Evolutionary conservation across 1,139 yeast genomes (phyloP).

Genomic region (Pichia sp.): DNA sequence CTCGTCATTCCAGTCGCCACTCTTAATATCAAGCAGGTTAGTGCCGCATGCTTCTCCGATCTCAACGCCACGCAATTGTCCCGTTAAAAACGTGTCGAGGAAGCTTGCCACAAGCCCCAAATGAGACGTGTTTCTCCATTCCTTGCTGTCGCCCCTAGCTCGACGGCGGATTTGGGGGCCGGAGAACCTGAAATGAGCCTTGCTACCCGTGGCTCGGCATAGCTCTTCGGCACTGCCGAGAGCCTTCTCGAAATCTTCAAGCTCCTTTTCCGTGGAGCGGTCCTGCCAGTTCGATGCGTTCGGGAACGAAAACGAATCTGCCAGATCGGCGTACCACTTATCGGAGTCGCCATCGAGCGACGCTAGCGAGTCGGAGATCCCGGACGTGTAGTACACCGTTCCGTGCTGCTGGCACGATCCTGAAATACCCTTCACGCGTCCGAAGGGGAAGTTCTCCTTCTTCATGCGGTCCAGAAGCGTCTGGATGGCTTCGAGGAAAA

Average conservation of each 20-base stretch:
- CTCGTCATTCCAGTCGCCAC: constrained; percentile 49
- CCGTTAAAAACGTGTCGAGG: constrained; percentile 66
- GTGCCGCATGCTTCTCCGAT: constrained; percentile 90
- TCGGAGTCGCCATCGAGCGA: constrained; percentile 42
- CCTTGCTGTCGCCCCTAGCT: constrained; percentile 47
- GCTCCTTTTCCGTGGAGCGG: constrained; percentile 74
- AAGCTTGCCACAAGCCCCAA: constrained; percentile 79
- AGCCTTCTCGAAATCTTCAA: constrained; percentile 54
- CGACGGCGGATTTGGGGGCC: constrained; percentile 84
- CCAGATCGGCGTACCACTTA: constrained; percentile 29
- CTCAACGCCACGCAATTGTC: constrained; percentile 61
- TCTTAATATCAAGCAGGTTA: constrained; percentile 70
- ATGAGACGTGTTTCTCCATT: constrained; percentile 46
- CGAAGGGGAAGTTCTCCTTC: constrained; percentile 51
- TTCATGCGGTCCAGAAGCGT: constrained; percentile 54
- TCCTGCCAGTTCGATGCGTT: constrained; percentile 94
- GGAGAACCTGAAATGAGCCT: constrained; percentile 86
- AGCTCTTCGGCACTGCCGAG: constrained; percentile 62
- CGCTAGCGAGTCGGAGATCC: constrained; percentile 41
- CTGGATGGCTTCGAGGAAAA: constrained; percentile 89
- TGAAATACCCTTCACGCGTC: constrained; percentile 60
- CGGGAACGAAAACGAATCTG: constrained; percentile 54
- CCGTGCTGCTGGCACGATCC: constrained; percentile 96
- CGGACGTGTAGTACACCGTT: constrained; percentile 69
- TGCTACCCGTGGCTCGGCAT: constrained; percentile 74